phyloP scores from a whole-genome alignment of 75 land plant species.

The Isoetes taiwanensis region DNA sequence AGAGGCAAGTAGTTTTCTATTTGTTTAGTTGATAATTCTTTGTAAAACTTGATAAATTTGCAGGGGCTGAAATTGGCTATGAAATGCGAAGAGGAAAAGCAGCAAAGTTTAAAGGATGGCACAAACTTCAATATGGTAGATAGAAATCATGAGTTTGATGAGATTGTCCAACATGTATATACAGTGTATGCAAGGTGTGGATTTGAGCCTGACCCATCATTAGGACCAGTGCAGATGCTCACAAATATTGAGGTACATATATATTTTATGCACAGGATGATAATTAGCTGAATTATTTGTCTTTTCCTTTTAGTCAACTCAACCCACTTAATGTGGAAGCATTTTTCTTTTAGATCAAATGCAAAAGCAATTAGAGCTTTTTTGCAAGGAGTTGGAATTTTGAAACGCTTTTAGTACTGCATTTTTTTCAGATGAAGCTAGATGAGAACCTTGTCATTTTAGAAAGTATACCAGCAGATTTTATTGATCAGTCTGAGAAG shows the following conservation, averaged over 20 bases:
- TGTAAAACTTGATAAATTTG: background rate
- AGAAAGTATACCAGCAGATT: conserved; percentile 15
- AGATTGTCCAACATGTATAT: conserved; percentile 14
- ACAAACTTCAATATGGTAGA: conserved; percentile 21
- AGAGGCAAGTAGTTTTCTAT: conserved; percentile 1
- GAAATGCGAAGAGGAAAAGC: conserved; percentile 16
- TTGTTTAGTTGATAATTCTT: too few species aligned
- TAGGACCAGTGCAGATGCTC: conserved; percentile 22
- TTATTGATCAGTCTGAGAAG: conserved; percentile 18
- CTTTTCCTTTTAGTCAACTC: background rate
- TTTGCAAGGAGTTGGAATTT: background rate
- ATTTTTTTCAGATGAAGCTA: conserved; percentile 14
- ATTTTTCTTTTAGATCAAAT: too few species aligned
- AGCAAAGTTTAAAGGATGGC: conserved; percentile 13
- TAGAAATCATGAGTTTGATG: conserved; percentile 23
- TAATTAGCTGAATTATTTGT: background rate
- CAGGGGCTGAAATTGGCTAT: conserved; percentile 12
- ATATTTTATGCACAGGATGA: background rate
- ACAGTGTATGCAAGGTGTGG: conserved; percentile 21
- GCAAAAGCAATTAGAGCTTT: too few species aligned
- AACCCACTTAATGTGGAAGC: background rate
- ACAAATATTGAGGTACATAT: conserved; percentile 22
- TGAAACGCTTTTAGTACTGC: background rate
- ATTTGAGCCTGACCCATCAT: conserved; percentile 21
- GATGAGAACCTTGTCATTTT: conserved; percentile 16